Evolutionary conservation across 2,329 filamentous ascomycete species (phyloP).

Genomic region (Exophiala sp.): DNA sequence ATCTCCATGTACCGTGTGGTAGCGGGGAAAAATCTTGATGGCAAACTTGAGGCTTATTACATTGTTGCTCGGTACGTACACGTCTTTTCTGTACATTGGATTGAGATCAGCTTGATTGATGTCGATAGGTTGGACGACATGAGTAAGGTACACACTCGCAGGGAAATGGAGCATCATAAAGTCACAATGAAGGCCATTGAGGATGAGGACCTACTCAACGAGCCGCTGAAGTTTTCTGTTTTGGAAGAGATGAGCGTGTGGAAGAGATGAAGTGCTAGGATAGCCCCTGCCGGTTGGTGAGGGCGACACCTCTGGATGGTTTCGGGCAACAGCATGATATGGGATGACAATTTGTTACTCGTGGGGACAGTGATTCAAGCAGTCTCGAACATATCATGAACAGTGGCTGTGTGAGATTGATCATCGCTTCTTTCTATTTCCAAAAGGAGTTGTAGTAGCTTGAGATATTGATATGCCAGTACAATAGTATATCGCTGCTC

Average conservation of each 20-base stretch:
- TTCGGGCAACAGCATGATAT: no score
- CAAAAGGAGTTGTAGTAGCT: no score
- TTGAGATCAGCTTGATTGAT: no score
- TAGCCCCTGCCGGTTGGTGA: no score
- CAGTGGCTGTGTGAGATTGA: no score
- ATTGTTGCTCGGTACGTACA: conserved; percentile 9
- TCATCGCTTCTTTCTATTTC: no score
- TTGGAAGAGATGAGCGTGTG: conserved; percentile 4
- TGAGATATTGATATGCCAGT: no score
- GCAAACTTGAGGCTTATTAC: neutral
- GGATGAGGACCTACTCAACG: conserved; percentile 6
- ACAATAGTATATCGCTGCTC: no score
- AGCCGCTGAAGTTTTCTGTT: conserved; percentile 4
- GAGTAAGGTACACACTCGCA: conserved; percentile 1
- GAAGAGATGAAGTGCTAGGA: conserved; percentile 1
- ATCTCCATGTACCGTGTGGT: conserved; percentile 7
- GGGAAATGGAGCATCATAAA: conserved; percentile 14
- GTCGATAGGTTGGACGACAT: conserved; percentile 8
- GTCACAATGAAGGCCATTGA: neutral
- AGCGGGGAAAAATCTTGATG: neutral
- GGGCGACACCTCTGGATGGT: no score
- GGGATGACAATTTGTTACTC: no score
- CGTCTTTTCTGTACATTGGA: neutral
- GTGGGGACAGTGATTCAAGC: no score
- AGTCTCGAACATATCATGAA: no score